Conservation (phyloP, 108 stramenopile genomes). For the Pseudonitzschia pungens region DNA sequence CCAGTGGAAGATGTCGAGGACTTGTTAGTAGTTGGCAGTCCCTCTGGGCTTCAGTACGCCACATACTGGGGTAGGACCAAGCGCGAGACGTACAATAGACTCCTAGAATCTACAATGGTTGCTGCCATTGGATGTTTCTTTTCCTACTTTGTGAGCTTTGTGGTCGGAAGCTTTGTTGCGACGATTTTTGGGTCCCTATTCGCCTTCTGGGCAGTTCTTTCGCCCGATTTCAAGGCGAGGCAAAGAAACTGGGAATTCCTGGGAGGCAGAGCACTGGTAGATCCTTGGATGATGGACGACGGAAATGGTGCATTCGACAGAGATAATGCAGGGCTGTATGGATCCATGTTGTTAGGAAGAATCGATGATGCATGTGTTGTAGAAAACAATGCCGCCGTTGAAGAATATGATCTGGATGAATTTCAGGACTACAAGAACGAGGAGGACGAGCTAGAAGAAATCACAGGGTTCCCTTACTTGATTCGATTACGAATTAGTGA, state of each 20-base stretch:
- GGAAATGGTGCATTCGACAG: constrained; percentile 30
- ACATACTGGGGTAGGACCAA: constrained; percentile 64
- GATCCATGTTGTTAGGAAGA: constrained; percentile 61
- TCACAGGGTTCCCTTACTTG: constrained; percentile 69
- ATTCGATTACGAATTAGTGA: constrained; percentile 58
- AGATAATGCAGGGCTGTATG: constrained; percentile 61
- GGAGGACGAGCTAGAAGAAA: constrained; percentile 63
- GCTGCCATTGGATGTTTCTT: constrained; percentile 69
- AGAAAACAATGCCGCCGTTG: constrained; percentile 50
- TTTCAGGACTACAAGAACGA: constrained; percentile 72
- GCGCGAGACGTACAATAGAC: constrained; percentile 60
- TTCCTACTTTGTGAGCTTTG: constrained; percentile 76
- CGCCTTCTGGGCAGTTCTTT: constrained; percentile 69
- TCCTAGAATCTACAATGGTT: constrained; percentile 63
- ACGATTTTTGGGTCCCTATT: constrained; percentile 67
- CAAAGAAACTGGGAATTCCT: constrained; percentile 80
- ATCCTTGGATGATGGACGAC: constrained; percentile 66
- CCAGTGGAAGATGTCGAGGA: constrained; percentile 54
- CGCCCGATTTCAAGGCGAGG: constrained; percentile 74
- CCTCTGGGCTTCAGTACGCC: constrained; percentile 71
- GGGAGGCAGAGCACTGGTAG: constrained; percentile 71
- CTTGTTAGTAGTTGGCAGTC: constrained; percentile 51
- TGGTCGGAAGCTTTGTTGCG: constrained; percentile 69
- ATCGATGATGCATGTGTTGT: constrained; percentile 74
- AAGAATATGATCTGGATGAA: constrained; percentile 72